Conservation (phyloP, 495 filamentous ascomycete genomes). For the Trichoderma virens region DNA sequence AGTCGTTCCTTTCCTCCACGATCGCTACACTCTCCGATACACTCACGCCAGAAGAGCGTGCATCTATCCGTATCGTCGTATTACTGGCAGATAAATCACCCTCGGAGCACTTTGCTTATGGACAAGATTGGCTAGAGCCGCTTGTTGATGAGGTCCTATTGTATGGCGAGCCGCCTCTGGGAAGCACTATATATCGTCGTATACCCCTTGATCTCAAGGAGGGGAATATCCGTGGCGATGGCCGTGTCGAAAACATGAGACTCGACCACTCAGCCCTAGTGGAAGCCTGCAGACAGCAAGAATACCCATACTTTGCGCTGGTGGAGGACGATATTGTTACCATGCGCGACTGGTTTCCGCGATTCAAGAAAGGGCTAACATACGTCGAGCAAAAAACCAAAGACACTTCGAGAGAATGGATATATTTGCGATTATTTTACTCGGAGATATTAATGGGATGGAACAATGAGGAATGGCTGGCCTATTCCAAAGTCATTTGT, state of each 20-base stretch:
- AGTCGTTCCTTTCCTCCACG: constrained; percentile 38
- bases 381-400: constrained; percentile 16
- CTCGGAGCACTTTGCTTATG: constrained; percentile 39
- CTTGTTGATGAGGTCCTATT: constrained; percentile 39
- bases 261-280: constrained; percentile 46
- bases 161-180: constrained; percentile 25
- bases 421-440: constrained; percentile 54
- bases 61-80: constrained; percentile 37
- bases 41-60: constrained; percentile 39
- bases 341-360: constrained; percentile 42
- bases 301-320: constrained; percentile 43
- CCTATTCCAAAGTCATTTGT: constrained; percentile 23
- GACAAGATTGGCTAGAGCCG: constrained; percentile 39
- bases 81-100: constrained; percentile 47
- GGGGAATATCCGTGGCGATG: constrained; percentile 17
- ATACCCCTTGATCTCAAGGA: constrained; percentile 16
- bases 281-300: constrained; percentile 37
- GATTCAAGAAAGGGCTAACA: constrained; percentile 32
- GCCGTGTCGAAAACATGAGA: constrained; percentile 12
- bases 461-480: constrained; percentile 46
- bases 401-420: constrained; percentile 14
- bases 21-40: constrained; percentile 46
- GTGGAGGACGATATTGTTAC: constrained; percentile 51
- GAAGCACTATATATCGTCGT: constrained; percentile 20
- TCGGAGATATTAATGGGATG: constrained; percentile 49